A percentile compares a stretch with the other conserved stretches of the same genome.
Conservation (phyloP, 2,329 filamentous ascomycete genomes). For the Epichloe aotearoae region DNA sequence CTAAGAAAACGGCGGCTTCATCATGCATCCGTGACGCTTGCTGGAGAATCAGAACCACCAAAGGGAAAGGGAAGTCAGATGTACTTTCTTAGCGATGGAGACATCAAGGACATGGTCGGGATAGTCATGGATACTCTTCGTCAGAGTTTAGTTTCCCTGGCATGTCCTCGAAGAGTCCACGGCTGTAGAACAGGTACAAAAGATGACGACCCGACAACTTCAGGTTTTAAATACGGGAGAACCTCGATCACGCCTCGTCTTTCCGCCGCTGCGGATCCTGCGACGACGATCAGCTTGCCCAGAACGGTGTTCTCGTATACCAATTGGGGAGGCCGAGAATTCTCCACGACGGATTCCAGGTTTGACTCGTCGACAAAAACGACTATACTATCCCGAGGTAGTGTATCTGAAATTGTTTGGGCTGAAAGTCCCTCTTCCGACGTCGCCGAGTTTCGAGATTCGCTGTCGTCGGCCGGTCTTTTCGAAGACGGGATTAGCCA, state of each 20-base stretch:
- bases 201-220: conserved; percentile 1
- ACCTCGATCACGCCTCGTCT: conserved; percentile 14
- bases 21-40: neutral
- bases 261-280: conserved; percentile 15
- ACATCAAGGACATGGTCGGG: conserved; percentile 6
- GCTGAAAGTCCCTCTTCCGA: conserved; percentile 5
- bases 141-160: neutral
- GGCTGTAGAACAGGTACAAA: neutral
- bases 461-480: neutral
- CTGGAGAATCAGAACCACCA: neutral
- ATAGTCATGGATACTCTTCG: conserved; percentile 3
- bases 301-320: conserved; percentile 16
- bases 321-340: neutral
- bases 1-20: conserved; percentile 1
- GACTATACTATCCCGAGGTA: conserved; percentile 17
- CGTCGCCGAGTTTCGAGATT: neutral
- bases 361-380: conserved; percentile 10
- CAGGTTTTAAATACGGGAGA: conserved; percentile 10
- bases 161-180: neutral
- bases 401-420: conserved; percentile 20
- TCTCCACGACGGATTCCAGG: neutral
- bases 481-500: neutral
- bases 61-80: neutral
- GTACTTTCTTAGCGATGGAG: conserved; percentile 9
- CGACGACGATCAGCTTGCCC: conserved; percentile 22